A percentile compares a stretch with the other conserved stretches of the same genome.
These are phyloP conservation scores for Auricularia auricula-judae DNA, from an alignment of 768 basidiomycete genomes.

Conservation along the genomic window DNA sequence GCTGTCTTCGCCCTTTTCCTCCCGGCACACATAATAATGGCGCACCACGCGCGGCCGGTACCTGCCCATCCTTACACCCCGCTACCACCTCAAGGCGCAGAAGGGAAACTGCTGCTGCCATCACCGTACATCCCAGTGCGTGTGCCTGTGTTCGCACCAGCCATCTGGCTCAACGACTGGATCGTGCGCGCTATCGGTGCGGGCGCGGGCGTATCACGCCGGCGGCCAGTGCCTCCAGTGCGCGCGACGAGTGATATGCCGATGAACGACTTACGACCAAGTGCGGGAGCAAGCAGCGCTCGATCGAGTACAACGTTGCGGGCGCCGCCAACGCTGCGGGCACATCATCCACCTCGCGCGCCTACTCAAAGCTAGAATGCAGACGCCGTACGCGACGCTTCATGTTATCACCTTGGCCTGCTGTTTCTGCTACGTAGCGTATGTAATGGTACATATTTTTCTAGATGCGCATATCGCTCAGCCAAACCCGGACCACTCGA, in stretches of 20 bases:
- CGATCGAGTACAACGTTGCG: conserved; percentile 19
- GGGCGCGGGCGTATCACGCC: conserved; percentile 21
- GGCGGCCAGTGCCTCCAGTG: not conserved
- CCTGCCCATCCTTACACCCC: conserved; percentile 72
- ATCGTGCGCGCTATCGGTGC: conserved; percentile 54
- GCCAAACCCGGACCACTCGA: conserved; percentile 91
- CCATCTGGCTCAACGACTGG: conserved; percentile 64
- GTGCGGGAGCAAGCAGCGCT: conserved; percentile 12
- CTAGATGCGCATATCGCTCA: conserved; percentile 18
- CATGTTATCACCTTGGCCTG: not conserved
- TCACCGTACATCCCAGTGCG: conserved; percentile 75
- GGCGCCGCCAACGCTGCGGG: not conserved
- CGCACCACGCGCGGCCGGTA: conserved; percentile 63
- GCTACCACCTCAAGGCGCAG: conserved; percentile 21
- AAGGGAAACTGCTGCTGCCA: conserved; percentile 44
- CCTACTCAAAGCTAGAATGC: no score
- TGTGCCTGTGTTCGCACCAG: conserved; percentile 60
- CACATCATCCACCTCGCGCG: not conserved
- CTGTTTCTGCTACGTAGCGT: not conserved
- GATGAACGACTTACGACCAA: not conserved
- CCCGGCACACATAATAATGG: conserved; percentile 69
- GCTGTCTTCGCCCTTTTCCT: conserved; percentile 75
- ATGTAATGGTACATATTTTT: not conserved
- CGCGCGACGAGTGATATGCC: not conserved
- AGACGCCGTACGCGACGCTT: not conserved